Percentiles rank a stretch among this genome's conserved stretches.
Conservation (phyloP, 495 filamentous ascomycete species). For the Penicillium steckii region DNA sequence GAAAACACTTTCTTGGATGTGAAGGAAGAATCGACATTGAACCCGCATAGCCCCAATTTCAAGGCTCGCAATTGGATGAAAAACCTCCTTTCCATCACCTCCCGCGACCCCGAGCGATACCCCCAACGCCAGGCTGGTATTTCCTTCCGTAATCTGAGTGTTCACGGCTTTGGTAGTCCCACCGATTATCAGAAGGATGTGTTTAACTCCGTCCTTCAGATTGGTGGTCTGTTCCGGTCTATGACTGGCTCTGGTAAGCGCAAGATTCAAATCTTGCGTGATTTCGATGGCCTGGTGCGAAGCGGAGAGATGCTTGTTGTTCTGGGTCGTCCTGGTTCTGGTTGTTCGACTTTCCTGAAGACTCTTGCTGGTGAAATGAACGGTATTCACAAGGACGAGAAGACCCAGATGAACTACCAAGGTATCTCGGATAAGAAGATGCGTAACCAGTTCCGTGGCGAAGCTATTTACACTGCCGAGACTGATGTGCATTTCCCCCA, state of each 20-base stretch:
- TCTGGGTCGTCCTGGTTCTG: slow-evolving; percentile 70
- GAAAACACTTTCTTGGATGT: slow-evolving; percentile 47
- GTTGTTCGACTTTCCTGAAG: slow-evolving; percentile 74
- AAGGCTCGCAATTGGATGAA: slow-evolving; percentile 52
- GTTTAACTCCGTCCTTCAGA: slow-evolving; percentile 62
- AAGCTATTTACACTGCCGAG: slow-evolving; percentile 65
- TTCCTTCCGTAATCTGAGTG: slow-evolving; percentile 61
- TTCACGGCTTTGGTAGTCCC: slow-evolving; percentile 72
- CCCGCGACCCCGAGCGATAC: slow-evolving; percentile 48
- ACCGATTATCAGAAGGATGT: slow-evolving; percentile 86
- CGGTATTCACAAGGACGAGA: slow-evolving; percentile 62
- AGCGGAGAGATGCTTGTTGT: slow-evolving; percentile 82
- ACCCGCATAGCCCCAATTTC: slow-evolving; percentile 49
- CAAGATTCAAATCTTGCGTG: slow-evolving; percentile 66
- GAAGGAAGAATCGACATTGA: slow-evolving; percentile 42
- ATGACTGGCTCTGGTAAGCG: slow-evolving; percentile 48
- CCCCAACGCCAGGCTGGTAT: slow-evolving; percentile 45
- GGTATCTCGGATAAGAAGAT: slow-evolving; percentile 72
- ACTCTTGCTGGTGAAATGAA: slow-evolving; percentile 69
- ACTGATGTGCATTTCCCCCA: slow-evolving; percentile 69
- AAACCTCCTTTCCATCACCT: slow-evolving; percentile 47
- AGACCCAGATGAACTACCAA: slow-evolving; percentile 67
- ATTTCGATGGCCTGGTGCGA: slow-evolving; percentile 70
- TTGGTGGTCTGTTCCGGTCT: slow-evolving; percentile 43
- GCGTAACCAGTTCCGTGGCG: slow-evolving; percentile 66